Base-by-base conservation (phyloP, 352 stramenopile genomes). In the Globisporangium cystogenes region DNA sequence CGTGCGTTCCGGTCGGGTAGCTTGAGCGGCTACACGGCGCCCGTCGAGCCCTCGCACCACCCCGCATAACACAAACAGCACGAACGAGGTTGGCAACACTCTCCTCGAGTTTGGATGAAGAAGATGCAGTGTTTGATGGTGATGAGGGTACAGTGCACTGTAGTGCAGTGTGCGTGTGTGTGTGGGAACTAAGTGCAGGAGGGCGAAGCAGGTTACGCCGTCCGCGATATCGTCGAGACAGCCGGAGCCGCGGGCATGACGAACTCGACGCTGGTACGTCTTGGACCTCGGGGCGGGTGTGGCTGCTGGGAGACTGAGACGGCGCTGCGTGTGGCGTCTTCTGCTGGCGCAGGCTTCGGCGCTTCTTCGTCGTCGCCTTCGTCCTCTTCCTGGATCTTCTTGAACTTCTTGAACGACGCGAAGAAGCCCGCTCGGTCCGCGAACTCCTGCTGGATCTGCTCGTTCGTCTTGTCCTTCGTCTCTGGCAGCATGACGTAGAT, bases 1-100 rank as follows among this genome's bases (percentile, higher is more conserved):
- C 74, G 80, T 26, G 53, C 62, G 0, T 90, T 90, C 27, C 65
- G 67, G 3, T 82, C 80, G 0, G 80, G 80, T 7, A 86, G 75
- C 52, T 37, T 90, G 14, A 90, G 76, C 54, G 77, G 80, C n/a
- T 89, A 86, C 49, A 70, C 20, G 26, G 48, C 55, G 16, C 14
- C 39, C 12, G 41, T 56, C 15, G 41, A 51, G 33, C 39, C 40
- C 7, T 51, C 48, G 20, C 49, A 56, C 18, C 53, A 54, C n/a
- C 12, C 39, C 6, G 6, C 44, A 7, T 39, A 18, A 18, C 14
- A 12, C 33, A 18, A 39, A 12, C 33, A 39, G 11, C 31, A 36
- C 31, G 7, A 27, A 56, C n/a, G n/a, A n/a, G n/a, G n/a, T n/a
- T n/a, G n/a, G n/a, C n/a, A n/a, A n/a, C n/a, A n/a, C n/a, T n/a